Conservation (phyloP, 192 early-diverging fungal species). For the Martensiomyces pterosporus region DNA sequence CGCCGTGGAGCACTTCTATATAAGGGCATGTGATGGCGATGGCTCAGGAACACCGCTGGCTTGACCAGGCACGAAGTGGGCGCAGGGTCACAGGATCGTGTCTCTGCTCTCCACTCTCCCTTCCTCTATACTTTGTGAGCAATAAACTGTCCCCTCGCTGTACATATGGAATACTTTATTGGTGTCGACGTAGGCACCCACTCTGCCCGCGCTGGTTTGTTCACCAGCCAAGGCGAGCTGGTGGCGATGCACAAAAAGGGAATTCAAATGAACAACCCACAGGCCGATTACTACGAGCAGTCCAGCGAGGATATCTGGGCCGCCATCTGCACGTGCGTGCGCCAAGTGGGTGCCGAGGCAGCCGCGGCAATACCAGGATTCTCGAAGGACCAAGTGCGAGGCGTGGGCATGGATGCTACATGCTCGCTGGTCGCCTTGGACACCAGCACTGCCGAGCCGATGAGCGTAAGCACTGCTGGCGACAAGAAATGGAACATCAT, state of each 20-base stretch:
- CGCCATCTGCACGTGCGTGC: constrained; percentile 32
- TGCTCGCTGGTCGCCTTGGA: constrained; percentile 62
- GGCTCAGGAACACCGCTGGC: no score
- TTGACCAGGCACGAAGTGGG: no score
- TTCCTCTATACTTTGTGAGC: no score
- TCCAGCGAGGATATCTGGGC: constrained; percentile 67
- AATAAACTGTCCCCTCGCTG: neutral
- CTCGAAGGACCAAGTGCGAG: constrained; percentile 36
- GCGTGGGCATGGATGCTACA: constrained; percentile 77
- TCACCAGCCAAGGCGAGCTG: constrained; percentile 45
- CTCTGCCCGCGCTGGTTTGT: constrained; percentile 31
- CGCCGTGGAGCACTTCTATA: no score
- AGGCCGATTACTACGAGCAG: constrained; percentile 61
- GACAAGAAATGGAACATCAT: constrained; percentile 53
- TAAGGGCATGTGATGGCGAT: no score
- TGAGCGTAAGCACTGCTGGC: constrained; percentile 24
- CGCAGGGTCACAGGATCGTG: no score
- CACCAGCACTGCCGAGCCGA: neutral
- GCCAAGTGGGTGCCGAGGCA: constrained; percentile 36
- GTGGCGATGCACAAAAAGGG: constrained; percentile 45
- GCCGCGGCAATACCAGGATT: constrained; percentile 16
- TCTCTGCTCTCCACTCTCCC: no score
- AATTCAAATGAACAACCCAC: constrained; percentile 45
- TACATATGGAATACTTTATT: constrained; percentile 35
- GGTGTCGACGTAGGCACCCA: constrained; percentile 61